Evolutionary conservation across 1,284 basidiomycete genomes (phyloP).

Genomic region (Mycosarcoma maydis): DNA sequence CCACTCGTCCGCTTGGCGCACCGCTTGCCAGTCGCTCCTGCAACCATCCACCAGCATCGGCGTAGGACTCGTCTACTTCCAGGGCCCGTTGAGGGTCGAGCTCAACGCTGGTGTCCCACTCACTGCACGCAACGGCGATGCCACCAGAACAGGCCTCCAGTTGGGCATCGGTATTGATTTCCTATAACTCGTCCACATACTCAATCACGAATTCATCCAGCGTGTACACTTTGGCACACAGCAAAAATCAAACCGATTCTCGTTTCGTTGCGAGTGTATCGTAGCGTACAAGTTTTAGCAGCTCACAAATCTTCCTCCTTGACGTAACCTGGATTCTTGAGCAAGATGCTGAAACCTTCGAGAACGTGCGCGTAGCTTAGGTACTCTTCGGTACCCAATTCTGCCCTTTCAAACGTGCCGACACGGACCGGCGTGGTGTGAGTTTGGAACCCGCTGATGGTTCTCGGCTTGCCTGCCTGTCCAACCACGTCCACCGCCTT

Average conservation of each 20-base stretch:
- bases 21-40: not conserved
- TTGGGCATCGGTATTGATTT: constrained; percentile 82
- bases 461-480: constrained; percentile 68
- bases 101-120: constrained; percentile 92
- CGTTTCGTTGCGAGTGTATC: not conserved
- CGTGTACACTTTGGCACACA: too few relatives aligned
- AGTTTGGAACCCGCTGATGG: constrained; percentile 73
- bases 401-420: constrained; percentile 90
- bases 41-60: constrained; percentile 78
- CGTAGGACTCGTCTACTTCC: constrained; percentile 87
- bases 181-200: constrained; percentile 15
- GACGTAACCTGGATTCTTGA: constrained; percentile 69
- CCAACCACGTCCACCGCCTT: constrained; percentile 71
- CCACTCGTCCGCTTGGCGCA: not conserved
- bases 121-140: constrained; percentile 80
- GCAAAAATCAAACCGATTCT: too few relatives aligned
- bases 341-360: constrained; percentile 64
- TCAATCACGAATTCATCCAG: too few relatives aligned
- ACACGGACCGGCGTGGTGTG: constrained; percentile 94
- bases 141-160: constrained; percentile 81
- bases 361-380: constrained; percentile 80
- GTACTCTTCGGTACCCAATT: constrained; percentile 95
- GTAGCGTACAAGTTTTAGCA: too few relatives aligned
- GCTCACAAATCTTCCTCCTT: constrained; percentile 54
- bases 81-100: constrained; percentile 85